These are phyloP conservation scores for Hagleromyces aurorensis DNA, from an alignment of 805 yeast species.

Conservation along the genomic window DNA sequence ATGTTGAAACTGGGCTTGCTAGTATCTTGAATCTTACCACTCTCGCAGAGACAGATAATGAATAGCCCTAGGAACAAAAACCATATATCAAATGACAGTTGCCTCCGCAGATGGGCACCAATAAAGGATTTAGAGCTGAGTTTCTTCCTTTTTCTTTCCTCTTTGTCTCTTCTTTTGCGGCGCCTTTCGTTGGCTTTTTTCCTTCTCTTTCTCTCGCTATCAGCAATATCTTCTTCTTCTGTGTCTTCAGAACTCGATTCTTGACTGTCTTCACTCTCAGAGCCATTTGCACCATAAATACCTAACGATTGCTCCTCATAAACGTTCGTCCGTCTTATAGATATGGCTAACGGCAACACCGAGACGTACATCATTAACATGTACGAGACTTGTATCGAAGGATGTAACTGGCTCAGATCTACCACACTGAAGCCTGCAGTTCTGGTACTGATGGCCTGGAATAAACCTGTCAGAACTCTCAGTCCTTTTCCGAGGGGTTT, in stretches of 20 bases:
- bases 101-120: slow-evolving; percentile 83
- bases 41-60: slow-evolving; percentile 81
- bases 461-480: slow-evolving; percentile 72
- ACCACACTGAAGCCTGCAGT: slow-evolving; percentile 87
- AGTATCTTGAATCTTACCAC: slow-evolving; percentile 43
- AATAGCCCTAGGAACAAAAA: slow-evolving; percentile 80
- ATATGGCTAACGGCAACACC: slow-evolving; percentile 90
- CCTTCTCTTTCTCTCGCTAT: slow-evolving; percentile 9
- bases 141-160: slow-evolving; percentile 14
- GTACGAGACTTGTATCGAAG: slow-evolving; percentile 89
- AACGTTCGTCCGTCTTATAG: slow-evolving; percentile 93
- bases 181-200: slow-evolving; percentile 4
- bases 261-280: slow-evolving; percentile 16
- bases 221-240: slow-evolving; percentile 6
- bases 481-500: slow-evolving; percentile 54
- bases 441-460: slow-evolving; percentile 86
- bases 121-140: slow-evolving; percentile 50
- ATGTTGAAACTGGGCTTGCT: slow-evolving; percentile 48
- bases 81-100: slow-evolving; percentile 92
- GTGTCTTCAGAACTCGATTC: background rate
- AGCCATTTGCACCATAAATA: slow-evolving; percentile 44
- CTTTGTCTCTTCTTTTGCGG: slow-evolving; percentile 6
- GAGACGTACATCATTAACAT: slow-evolving; percentile 98
- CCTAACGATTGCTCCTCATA: slow-evolving; percentile 97
- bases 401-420: slow-evolving; percentile 62